Evolutionary conservation across 2,329 filamentous ascomycete genomes (phyloP).

Genomic region (Monosporascus sp.): DNA sequence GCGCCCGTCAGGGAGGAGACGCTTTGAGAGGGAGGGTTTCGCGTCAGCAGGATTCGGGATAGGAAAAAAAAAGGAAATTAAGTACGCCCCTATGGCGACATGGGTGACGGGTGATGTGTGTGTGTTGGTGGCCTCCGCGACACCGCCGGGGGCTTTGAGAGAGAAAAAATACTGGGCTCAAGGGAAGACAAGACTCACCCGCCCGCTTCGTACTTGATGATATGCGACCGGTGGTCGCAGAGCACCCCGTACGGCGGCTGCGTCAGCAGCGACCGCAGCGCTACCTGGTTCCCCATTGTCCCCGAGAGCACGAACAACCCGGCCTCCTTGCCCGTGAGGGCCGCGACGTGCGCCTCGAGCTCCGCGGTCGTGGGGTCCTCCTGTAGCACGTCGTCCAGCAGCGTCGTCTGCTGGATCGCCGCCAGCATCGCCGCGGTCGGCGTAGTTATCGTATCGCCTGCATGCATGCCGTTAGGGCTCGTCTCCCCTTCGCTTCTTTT

Average conservation of each 20-base stretch:
- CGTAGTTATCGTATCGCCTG: slow-evolving; percentile 64
- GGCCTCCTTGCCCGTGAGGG: slow-evolving; percentile 59
- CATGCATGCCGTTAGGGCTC: not conserved
- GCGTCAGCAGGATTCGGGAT: not conserved
- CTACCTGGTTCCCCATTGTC: slow-evolving; percentile 78
- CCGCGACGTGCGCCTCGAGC: slow-evolving; percentile 61
- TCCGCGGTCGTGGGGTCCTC: slow-evolving; percentile 65
- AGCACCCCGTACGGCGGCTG: slow-evolving; percentile 67
- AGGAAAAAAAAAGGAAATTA: not conserved
- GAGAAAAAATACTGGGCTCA: not conserved
- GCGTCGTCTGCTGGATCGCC: slow-evolving; percentile 61
- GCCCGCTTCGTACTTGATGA: slow-evolving; percentile 54
- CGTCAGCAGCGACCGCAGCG: slow-evolving; percentile 62
- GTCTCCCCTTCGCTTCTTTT: too few relatives aligned
- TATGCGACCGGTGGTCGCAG: slow-evolving; percentile 63
- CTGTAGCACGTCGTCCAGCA: slow-evolving; percentile 71
- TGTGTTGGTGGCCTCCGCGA: too few relatives aligned
- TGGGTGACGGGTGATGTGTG: not conserved
- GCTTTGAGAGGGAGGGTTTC: slow-evolving; percentile 9
- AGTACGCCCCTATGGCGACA: not conserved
- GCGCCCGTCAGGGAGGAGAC: slow-evolving; percentile 62
- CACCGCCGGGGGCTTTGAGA: not conserved
- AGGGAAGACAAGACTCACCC: slow-evolving; percentile 20
- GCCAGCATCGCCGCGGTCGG: slow-evolving; percentile 65
- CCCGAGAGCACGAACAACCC: slow-evolving; percentile 69